Conservation (phyloP, 2,329 filamentous ascomycete genomes). For the Nemania diffusa region DNA sequence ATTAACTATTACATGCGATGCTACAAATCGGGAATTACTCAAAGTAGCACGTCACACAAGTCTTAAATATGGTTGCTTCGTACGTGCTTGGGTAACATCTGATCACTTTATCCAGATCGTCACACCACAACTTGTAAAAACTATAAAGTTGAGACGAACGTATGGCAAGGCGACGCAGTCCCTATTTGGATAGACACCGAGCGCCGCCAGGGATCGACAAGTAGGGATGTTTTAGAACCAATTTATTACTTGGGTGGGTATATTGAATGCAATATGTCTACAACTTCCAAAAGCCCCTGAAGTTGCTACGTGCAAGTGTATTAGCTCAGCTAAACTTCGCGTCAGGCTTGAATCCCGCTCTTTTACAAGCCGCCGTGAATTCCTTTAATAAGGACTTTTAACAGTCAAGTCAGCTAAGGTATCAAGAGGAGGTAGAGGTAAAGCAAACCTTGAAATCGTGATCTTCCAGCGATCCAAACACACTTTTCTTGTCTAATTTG, state of each 20-base stretch:
- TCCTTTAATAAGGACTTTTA: slow-evolving; percentile 44
- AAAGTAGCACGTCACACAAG: background rate
- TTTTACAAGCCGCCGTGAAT: slow-evolving; percentile 47
- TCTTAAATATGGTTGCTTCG: background rate
- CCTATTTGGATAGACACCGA: background rate
- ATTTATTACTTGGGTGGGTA: background rate
- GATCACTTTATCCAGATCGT: slow-evolving; percentile 32
- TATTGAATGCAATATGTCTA: background rate
- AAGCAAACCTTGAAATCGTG: slow-evolving; percentile 62
- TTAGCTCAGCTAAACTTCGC: slow-evolving; percentile 16
- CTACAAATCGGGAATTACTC: background rate
- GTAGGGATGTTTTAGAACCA: background rate
- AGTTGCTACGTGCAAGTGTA: background rate
- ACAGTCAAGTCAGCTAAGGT: slow-evolving; percentile 17
- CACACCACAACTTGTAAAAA: slow-evolving; percentile 17
- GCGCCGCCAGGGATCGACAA: background rate
- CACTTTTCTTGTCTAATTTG: slow-evolving; percentile 56
- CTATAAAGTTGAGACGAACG: background rate
- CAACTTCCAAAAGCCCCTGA: background rate
- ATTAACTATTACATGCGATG: background rate
- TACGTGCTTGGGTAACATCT: slow-evolving; percentile 17
- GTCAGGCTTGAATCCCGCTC: slow-evolving; percentile 10
- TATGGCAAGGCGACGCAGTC: background rate
- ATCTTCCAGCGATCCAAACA: slow-evolving; percentile 65
- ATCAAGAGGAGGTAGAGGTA: background rate